phyloP scores from a whole-genome alignment of 768 basidiomycete species.

The Pleurotus platypus region DNA sequence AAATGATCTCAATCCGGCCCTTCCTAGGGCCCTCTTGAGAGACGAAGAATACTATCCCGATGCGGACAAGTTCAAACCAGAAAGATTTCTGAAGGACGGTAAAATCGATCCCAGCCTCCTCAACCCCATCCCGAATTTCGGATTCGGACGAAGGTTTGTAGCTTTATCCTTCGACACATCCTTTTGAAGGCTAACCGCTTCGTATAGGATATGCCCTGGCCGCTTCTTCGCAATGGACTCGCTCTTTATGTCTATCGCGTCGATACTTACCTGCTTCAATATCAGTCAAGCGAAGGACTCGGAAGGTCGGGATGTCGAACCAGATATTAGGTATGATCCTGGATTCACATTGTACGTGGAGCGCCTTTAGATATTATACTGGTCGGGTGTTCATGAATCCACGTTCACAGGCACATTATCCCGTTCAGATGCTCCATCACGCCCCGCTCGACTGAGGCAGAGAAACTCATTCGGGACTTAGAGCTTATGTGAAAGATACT shows the following conservation, averaged over 20 bases:
- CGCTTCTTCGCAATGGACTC: background rate
- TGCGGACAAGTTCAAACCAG: constrained; percentile 22
- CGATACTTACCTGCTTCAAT: no score
- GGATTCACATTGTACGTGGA: no score
- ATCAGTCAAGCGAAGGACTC: no score
- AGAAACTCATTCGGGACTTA: no score
- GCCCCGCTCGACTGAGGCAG: no score
- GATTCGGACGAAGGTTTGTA: constrained; percentile 29
- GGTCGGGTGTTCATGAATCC: no score
- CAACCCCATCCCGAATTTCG: constrained; percentile 20
- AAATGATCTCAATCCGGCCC: background rate
- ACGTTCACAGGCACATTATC: no score
- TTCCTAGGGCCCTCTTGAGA: constrained; percentile 23
- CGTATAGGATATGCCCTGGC: background rate
- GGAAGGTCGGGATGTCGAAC: no score
- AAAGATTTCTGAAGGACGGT: constrained; percentile 20
- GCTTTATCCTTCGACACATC: background rate
- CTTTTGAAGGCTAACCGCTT: background rate
- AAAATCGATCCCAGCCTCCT: constrained; percentile 9
- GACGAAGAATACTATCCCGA: constrained; percentile 25
- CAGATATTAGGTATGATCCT: no score
- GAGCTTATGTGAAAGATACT: no score
- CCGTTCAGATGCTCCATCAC: no score
- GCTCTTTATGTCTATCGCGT: background rate
- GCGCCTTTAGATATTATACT: no score